Percentiles rank a stretch among this genome's conserved stretches.
Conservation (phyloP, 2,329 filamentous ascomycete species). For the Cladosporium oxysporum region DNA sequence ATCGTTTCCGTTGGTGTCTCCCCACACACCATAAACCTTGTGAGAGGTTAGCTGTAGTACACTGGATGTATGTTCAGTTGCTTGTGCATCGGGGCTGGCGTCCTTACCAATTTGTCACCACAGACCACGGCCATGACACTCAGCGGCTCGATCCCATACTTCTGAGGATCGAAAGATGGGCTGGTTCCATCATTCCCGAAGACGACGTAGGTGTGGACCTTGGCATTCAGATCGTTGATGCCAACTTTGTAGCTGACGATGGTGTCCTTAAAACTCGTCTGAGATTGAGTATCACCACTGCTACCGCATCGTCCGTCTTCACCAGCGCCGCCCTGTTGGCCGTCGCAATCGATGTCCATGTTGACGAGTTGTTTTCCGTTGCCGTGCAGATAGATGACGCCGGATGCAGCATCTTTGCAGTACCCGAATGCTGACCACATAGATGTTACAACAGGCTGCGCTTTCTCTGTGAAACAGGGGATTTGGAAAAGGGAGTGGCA, state of each 20-base stretch:
- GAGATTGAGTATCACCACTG: conserved; percentile 47
- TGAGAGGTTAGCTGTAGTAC: neutral
- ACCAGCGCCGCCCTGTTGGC: conserved; percentile 42
- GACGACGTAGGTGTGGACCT: conserved; percentile 56
- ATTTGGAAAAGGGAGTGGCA: neutral
- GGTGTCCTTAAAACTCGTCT: conserved; percentile 48
- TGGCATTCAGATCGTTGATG: conserved; percentile 52
- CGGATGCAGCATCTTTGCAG: conserved; percentile 19
- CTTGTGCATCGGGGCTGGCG: neutral
- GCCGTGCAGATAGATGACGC: conserved; percentile 51
- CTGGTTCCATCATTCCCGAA: conserved; percentile 51
- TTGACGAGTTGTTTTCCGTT: conserved; percentile 47
- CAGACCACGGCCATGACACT: conserved; percentile 60
- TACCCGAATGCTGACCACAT: conserved; percentile 17
- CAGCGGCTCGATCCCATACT: conserved; percentile 51
- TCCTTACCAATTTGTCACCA: conserved; percentile 42
- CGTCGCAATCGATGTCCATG: conserved; percentile 64
- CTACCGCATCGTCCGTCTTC: conserved; percentile 42
- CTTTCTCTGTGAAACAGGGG: neutral
- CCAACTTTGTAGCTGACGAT: conserved; percentile 26
- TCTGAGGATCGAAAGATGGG: conserved; percentile 21
- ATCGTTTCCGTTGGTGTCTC: conserved; percentile 61
- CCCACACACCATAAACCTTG: conserved; percentile 60
- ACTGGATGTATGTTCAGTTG: neutral
- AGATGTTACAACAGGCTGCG: neutral